These are phyloP conservation scores for Ogataea angusta DNA, from an alignment of 805 yeast genomes.

Conservation along the genomic window DNA sequence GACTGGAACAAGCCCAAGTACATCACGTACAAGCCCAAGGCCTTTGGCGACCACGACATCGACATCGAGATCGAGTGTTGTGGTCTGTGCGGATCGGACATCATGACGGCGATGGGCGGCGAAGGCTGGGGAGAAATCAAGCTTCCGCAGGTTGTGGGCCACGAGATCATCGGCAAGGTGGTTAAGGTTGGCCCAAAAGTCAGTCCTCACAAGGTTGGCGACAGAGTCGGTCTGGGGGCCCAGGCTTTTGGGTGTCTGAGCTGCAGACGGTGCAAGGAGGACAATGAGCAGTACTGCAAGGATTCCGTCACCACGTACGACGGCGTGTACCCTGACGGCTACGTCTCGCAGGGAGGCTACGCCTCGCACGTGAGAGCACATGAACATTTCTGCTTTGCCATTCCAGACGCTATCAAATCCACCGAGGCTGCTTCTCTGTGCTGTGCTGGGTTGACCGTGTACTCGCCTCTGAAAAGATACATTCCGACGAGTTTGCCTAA, in stretches of 20 bases:
- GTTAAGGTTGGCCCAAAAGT: conserved; percentile 38
- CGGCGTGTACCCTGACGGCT: conserved; percentile 34
- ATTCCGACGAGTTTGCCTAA: conserved; percentile 26
- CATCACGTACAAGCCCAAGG: conserved; percentile 48
- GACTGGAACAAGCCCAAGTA: conserved; percentile 57
- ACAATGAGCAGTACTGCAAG: conserved; percentile 46
- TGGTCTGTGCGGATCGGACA: conserved; percentile 68
- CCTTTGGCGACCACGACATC: conserved; percentile 43
- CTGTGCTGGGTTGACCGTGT: conserved; percentile 52
- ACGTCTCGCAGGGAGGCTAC: conserved; percentile 42
- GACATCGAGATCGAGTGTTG: conserved; percentile 54
- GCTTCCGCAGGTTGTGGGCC: conserved; percentile 48
- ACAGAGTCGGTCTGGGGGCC: conserved; percentile 46
- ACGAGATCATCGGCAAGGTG: conserved; percentile 42
- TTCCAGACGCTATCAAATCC: conserved; percentile 42
- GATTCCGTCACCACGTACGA: conserved; percentile 43
- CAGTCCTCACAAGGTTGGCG: conserved; percentile 38
- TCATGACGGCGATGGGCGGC: conserved; percentile 47
- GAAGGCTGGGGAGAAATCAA: conserved; percentile 45
- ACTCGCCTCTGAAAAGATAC: conserved; percentile 45
- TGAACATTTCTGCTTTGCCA: conserved; percentile 43
- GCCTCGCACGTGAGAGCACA: conserved; percentile 46
- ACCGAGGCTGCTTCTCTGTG: conserved; percentile 46
- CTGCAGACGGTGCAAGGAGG: conserved; percentile 35
- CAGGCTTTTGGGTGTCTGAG: conserved; percentile 38